These are phyloP conservation scores for Solanum arcanum DNA, from an alignment of 257 asterid genomes.

Conservation along the genomic window DNA sequence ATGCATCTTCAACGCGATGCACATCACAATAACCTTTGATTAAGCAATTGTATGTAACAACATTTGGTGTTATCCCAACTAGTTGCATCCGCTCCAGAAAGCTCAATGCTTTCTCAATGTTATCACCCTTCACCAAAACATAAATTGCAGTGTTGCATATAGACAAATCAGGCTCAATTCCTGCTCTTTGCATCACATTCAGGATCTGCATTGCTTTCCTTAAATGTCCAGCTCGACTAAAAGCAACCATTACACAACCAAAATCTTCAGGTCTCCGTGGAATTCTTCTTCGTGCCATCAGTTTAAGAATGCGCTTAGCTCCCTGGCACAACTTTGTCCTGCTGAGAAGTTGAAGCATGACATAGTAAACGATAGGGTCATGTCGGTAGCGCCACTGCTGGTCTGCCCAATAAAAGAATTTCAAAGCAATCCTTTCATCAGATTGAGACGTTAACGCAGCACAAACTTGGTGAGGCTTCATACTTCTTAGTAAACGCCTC, in stretches of 20 bases:
- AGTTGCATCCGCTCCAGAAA: constrained; percentile 65
- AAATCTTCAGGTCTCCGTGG: constrained; percentile 58
- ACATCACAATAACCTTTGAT: constrained; percentile 80
- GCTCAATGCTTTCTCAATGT: constrained; percentile 64
- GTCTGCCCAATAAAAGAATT: constrained; percentile 86
- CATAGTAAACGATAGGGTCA: constrained; percentile 56
- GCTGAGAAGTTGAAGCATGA: constrained; percentile 64
- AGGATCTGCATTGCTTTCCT: constrained; percentile 76
- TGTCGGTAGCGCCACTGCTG: constrained; percentile 88
- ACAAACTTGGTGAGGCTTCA: constrained; percentile 72
- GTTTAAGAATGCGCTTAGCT: constrained; percentile 71
- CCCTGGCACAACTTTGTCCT: constrained; percentile 91
- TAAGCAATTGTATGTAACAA: constrained; percentile 65
- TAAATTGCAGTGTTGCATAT: constrained; percentile 71
- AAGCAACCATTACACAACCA: constrained; percentile 85
- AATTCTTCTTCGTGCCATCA: constrained; percentile 56
- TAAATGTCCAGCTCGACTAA: constrained; percentile 80
- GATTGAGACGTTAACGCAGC: constrained; percentile 61
- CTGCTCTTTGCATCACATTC: constrained; percentile 67
- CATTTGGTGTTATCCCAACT: constrained; percentile 65
- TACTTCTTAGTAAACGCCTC: constrained; percentile 50
- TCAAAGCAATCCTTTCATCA: constrained; percentile 75
- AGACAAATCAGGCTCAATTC: constrained; percentile 51
- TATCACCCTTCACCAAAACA: constrained; percentile 74
- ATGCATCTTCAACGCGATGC: constrained; percentile 40